A percentile compares a stretch with the other conserved stretches of the same genome.
These are phyloP conservation scores for Xerocomellus dryophilus DNA, from an alignment of 768 basidiomycete species.

Conservation along the genomic window DNA sequence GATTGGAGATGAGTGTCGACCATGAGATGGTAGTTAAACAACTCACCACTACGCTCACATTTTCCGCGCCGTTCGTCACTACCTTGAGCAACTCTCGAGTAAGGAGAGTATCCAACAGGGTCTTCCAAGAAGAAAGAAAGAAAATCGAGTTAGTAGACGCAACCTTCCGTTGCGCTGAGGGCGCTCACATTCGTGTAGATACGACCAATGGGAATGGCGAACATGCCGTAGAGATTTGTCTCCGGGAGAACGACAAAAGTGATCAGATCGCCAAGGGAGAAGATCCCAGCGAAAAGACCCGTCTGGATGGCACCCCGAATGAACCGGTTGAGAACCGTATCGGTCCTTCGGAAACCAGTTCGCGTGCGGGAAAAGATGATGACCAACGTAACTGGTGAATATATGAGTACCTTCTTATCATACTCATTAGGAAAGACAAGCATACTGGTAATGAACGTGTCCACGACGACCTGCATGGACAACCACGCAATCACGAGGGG, in stretches of 20 bases:
- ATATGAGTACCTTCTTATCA: neutral
- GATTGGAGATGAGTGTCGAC: neutral
- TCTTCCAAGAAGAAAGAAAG: neutral
- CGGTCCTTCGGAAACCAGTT: neutral
- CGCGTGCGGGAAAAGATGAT: neutral
- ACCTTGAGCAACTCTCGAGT: conserved; percentile 4
- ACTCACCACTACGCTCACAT: neutral
- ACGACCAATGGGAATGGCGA: conserved; percentile 38
- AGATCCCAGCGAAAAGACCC: neutral
- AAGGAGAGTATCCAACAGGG: conserved; percentile 9
- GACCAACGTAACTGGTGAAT: neutral
- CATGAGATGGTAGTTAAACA: neutral
- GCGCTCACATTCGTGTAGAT: conserved; percentile 39
- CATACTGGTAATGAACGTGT: no score
- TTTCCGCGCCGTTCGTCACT: neutral
- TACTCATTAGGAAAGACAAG: no score
- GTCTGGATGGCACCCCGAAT: conserved; percentile 1
- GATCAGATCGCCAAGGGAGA: neutral
- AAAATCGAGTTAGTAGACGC: no score
- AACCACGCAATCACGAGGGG: no score
- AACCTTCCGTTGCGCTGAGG: no score
- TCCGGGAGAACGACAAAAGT: conserved; percentile 27
- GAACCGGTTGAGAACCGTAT: neutral
- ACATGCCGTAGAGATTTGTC: conserved; percentile 29
- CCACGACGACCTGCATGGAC: no score